A percentile compares a stretch with the other conserved stretches of the same genome.
These are phyloP conservation scores for Salicornia ramosissima DNA, from an alignment of 148 eudicot species.

Conservation along the genomic window DNA sequence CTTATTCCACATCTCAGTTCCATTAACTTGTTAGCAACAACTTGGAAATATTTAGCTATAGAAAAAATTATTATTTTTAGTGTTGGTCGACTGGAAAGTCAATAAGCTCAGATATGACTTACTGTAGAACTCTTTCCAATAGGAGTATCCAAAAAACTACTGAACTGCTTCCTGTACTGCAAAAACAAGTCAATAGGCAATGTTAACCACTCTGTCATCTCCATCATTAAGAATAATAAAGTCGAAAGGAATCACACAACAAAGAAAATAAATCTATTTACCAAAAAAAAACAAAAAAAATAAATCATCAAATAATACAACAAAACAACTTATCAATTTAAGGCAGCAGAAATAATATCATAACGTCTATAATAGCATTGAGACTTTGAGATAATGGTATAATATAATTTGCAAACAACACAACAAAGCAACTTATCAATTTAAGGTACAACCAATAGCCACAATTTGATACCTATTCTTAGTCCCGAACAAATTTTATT, in stretches of 20 bases:
- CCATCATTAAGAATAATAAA: not conserved
- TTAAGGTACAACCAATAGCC: too few relatives aligned
- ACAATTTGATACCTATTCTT: too few relatives aligned
- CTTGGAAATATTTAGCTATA: not conserved
- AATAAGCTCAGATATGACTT: slow-evolving; percentile 25
- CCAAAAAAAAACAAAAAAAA: not conserved
- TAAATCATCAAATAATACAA: not conserved
- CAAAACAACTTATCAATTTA: too few relatives aligned
- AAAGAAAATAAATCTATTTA: not conserved
- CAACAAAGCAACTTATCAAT: not conserved
- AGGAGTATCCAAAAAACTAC: slow-evolving; percentile 63
- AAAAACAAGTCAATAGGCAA: slow-evolving; percentile 23
- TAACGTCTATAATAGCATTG: not conserved
- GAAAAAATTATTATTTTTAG: not conserved
- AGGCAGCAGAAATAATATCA: too few relatives aligned
- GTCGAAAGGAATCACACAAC: not conserved
- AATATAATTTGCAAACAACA: not conserved
- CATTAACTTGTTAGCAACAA: not conserved
- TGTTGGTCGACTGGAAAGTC: not conserved
- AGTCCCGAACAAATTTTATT: too few relatives aligned
- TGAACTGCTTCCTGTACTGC: slow-evolving; percentile 86
- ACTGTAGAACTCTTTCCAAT: slow-evolving; percentile 65
- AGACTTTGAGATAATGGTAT: too few relatives aligned
- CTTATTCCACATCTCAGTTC: not conserved
- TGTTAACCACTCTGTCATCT: slow-evolving; percentile 8